phyloP scores from a whole-genome alignment of 306 rosid species.

The Oemleria cerasiformis region DNA sequence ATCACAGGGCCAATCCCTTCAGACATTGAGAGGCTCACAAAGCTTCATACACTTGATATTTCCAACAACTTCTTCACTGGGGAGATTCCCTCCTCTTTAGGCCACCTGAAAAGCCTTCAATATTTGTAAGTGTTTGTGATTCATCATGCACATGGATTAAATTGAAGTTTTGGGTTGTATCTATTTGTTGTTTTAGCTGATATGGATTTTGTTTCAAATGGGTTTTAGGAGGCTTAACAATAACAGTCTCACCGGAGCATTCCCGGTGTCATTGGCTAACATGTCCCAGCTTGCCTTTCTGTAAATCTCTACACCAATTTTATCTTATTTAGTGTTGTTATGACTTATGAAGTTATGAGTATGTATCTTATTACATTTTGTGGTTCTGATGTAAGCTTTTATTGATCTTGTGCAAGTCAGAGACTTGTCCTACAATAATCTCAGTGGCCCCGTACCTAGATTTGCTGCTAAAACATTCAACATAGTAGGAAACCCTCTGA shows the following conservation, averaged over 20 bases:
- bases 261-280: conserved; percentile 74
- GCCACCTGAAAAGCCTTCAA: conserved; percentile 67
- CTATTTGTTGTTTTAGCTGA: conserved; percentile 17
- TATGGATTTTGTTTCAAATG: conserved; percentile 18
- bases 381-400: conserved; percentile 30
- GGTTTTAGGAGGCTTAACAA: conserved; percentile 86
- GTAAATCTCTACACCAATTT: conserved; percentile 48
- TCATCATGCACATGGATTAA: background rate
- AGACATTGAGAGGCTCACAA: conserved; percentile 73
- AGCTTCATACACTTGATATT: conserved; percentile 88
- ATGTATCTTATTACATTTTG: background rate
- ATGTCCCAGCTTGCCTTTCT: conserved; percentile 87
- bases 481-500: conserved; percentile 84
- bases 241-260: conserved; percentile 73
- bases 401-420: conserved; percentile 44
- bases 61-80: conserved; percentile 74
- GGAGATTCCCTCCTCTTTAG: conserved; percentile 64
- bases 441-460: conserved; percentile 85
- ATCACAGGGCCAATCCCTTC: conserved; percentile 75
- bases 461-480: conserved; percentile 88
- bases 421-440: conserved; percentile 86
- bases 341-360: too few species aligned
- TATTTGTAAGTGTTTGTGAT: conserved; percentile 62
- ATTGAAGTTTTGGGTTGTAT: background rate
- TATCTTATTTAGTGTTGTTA: conserved; percentile 6